Evolutionary conservation across 306 rosid species (phyloP).

Genomic region (Trichosanthes cucumerina): DNA sequence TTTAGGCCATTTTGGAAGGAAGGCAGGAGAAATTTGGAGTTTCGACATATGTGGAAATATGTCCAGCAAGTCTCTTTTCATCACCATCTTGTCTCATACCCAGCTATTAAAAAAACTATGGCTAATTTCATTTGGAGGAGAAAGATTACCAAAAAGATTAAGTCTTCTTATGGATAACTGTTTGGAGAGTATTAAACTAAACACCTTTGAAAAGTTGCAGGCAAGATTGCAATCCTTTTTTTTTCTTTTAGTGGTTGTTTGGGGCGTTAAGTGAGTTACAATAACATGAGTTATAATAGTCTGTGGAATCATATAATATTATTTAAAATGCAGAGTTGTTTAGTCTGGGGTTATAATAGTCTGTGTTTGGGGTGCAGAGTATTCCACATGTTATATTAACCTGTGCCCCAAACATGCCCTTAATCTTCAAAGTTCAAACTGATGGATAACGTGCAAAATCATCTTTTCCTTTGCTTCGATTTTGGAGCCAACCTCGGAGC

Average conservation of each 20-base stretch:
- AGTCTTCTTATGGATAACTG: not conserved
- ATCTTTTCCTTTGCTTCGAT: not conserved
- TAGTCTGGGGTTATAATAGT: too few species aligned
- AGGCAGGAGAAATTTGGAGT: not conserved
- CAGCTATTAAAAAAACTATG: not conserved
- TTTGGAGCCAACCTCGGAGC: not conserved
- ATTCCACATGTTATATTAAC: too few species aligned
- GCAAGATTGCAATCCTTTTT: not conserved
- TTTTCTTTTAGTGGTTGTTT: too few species aligned
- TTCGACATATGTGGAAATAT: not conserved
- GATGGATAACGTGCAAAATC: not conserved
- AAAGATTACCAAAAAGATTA: not conserved
- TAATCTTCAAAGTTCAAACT: too few species aligned
- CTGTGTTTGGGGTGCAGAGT: too few species aligned
- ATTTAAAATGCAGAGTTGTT: too few species aligned
- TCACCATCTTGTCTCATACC: not conserved
- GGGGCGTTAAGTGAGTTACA: too few species aligned
- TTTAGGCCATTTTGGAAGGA: not conserved
- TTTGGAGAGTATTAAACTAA: not conserved
- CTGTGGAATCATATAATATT: too few species aligned
- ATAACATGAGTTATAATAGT: too few species aligned
- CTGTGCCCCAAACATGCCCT: too few species aligned
- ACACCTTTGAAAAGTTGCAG: not conserved
- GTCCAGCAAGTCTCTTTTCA: not conserved
- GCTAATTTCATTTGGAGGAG: not conserved